Evolutionary conservation across 768 basidiomycete genomes (phyloP), one percentile per base, ranked within the genome.

Genomic region (Baorangia bicolor): DNA sequence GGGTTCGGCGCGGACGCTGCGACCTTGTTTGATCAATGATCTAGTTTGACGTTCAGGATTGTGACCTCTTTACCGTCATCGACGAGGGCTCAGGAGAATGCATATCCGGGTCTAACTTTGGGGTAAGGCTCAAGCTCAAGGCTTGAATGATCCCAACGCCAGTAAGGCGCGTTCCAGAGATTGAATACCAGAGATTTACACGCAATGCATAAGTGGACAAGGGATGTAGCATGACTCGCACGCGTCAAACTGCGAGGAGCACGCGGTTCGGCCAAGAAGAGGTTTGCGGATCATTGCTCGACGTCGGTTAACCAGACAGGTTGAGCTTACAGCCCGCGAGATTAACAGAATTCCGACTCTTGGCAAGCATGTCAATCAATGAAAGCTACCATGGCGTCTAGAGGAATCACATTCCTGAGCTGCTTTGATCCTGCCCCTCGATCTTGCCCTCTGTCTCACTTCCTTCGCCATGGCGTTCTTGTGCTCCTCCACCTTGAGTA

Each of bases 401-500:
- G 6, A 21, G 42, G 7, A 42, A 33, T 38, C 27, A 8, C 28
- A 35, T 54, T 30, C 45, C 30, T 46, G 43, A 43, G 33, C 38
- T 44, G 54, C 55, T 53, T 58, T 62, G 31, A 57, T 25, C 47
- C 59, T 69, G n/a, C 62, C 67, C 45, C 28, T 58, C 37, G 53
- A 43, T 51, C 67, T 64, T 45, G 60, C 65, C 14, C 42, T 60
- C 51, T 33, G 56, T 49, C 62, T 64, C 4, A n/a, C 44, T 31
- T 55, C 53, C 49, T 58, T 69, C 14, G 49, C 37, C 28, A 48
- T 2, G 5, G 33, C 47, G 23, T 60, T 41, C 42, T 53, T 55
- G 52, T 47, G 21, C 11, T 64, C 61, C 35, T 77, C 79, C 35
- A 73, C 75, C 57, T 79, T 82, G 63, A 88, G 61, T 54, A 88